A percentile compares a stretch with the other conserved stretches of the same genome.
These are phyloP conservation scores for Pachysandra terminalis DNA, from an alignment of 164 flowering plant genomes.

Conservation along the genomic window DNA sequence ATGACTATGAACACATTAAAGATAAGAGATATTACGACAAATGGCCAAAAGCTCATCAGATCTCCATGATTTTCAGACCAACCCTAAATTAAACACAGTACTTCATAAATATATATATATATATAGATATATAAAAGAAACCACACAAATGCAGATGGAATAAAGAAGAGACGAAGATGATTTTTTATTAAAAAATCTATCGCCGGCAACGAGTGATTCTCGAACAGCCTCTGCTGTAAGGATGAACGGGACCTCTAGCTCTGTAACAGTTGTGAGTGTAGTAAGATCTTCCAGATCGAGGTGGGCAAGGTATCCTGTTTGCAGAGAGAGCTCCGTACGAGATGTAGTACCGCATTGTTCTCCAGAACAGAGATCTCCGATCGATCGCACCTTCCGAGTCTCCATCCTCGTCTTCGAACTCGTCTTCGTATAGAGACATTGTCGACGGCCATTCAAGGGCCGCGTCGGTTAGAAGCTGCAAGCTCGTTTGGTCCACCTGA, in stretches of 20 bases:
- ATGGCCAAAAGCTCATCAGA: too few species aligned
- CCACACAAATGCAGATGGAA: too few species aligned
- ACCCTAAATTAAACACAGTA: too few species aligned
- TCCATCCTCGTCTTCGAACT: slow-evolving; percentile 11
- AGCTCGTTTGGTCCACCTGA: slow-evolving; percentile 24
- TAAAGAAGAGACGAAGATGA: neutral
- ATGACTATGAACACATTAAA: too few species aligned
- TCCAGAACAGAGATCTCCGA: slow-evolving; percentile 61
- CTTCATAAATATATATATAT: neutral
- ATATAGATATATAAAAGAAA: neutral
- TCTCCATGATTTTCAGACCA: too few species aligned
- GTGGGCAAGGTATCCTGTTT: slow-evolving; percentile 82
- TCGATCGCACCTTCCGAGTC: slow-evolving; percentile 11
- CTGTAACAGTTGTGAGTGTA: slow-evolving; percentile 76
- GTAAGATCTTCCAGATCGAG: slow-evolving; percentile 81
- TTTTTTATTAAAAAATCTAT: too few species aligned
- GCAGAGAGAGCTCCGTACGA: too few species aligned
- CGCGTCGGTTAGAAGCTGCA: slow-evolving; percentile 24
- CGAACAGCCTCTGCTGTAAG: too few species aligned
- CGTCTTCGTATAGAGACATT: slow-evolving; percentile 14
- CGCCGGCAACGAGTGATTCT: slow-evolving; percentile 68
- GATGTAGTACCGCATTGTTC: too few species aligned
- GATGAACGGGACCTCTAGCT: too few species aligned
- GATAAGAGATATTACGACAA: too few species aligned
- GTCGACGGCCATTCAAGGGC: slow-evolving; percentile 32